Base-by-base conservation (phyloP, 2,329 filamentous ascomycete genomes). In the Chrysoporthe austroafricana region DNA sequence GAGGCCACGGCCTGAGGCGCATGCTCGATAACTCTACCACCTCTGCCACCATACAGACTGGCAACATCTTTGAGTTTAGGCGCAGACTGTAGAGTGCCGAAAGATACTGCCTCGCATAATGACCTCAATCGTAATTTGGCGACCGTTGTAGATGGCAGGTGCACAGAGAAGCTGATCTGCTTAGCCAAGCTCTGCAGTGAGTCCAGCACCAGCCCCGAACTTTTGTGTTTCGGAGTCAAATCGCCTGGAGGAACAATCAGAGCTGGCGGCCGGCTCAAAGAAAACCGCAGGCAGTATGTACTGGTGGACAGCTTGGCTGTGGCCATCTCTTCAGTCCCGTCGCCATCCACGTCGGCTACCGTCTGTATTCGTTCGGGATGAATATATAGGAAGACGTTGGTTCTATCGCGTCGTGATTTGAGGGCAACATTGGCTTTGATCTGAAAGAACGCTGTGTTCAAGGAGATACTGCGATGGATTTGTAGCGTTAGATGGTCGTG, bases 21-120 rank as follows among this genome's bases (percentile, higher is more conserved):
- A 26, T 56, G 64, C 32, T 69, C 64, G 13, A 66, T 56, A 16
- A 64, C 34, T 43, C 58, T 61, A 11, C 67, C 67, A 32, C 67
- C 67, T 56, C 62, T 69, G 14, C 67, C 67, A 11, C 64, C 64
- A 16, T 69, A 69, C 14, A 69, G n/a, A 39, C 67, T 69, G 9
- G 52, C 21, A n/a, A 54, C 61, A 32, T 69, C 67, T 32, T 26
- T 54, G 34, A 62, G 62, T 36, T 14, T 66, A 13, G 57, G 58
- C 46, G 54, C 34, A 13, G 64, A 66, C 3, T 52, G 64, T 4
- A 66, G 13, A 14, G 14, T 61, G 21, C 58, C 64, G 14, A 36
- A 62, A 32, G 64, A 66, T 18, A 62, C 43, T 21, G 52, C 57
- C 39, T 62, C 64, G n/a, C 59, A 62, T 2, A 66, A 48, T 9